Evolutionary conservation across 257 asterid genomes (phyloP).

Genomic region (Schizonepeta tenuifolia): DNA sequence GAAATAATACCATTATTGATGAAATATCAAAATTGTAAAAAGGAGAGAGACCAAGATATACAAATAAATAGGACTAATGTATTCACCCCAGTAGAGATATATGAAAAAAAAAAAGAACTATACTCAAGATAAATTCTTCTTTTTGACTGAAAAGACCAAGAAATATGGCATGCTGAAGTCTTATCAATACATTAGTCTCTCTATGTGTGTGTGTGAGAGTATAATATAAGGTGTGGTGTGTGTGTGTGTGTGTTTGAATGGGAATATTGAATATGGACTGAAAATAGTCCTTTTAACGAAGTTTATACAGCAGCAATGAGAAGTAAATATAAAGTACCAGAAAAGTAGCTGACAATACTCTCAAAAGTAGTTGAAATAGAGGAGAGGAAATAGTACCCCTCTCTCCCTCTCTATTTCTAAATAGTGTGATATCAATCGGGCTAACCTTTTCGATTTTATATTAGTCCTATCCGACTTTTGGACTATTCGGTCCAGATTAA

Average conservation of each 20-base stretch:
- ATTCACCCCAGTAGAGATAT: too few species aligned
- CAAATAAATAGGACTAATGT: too few species aligned
- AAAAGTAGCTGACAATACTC: slow-evolving; percentile 29
- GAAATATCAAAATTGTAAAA: too few species aligned
- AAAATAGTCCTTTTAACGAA: slow-evolving; percentile 11
- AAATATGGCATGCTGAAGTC: slow-evolving; percentile 38
- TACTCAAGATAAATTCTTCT: not conserved
- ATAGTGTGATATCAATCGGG: too few species aligned
- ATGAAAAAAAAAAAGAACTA: not conserved
- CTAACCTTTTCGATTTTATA: too few species aligned
- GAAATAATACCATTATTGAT: too few species aligned
- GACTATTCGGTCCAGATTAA: too few species aligned
- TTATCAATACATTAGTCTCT: slow-evolving; percentile 19
- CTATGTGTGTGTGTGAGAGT: too few species aligned
- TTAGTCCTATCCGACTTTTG: too few species aligned
- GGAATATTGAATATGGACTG: slow-evolving; percentile 35
- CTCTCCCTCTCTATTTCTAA: too few species aligned
- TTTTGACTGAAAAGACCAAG: slow-evolving; percentile 29
- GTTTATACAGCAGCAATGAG: not conserved
- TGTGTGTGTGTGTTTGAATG: not conserved
- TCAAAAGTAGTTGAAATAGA: slow-evolving; percentile 2
- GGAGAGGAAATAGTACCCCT: too few species aligned
- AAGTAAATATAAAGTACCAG: slow-evolving; percentile 27
- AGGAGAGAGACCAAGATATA: not conserved
- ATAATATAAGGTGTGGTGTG: too few species aligned